A percentile compares a stretch with the other conserved stretches of the same genome.
Evolutionary conservation across 2,329 filamentous ascomycete genomes (phyloP).

Genomic region (Fusarium haematococcum): DNA sequence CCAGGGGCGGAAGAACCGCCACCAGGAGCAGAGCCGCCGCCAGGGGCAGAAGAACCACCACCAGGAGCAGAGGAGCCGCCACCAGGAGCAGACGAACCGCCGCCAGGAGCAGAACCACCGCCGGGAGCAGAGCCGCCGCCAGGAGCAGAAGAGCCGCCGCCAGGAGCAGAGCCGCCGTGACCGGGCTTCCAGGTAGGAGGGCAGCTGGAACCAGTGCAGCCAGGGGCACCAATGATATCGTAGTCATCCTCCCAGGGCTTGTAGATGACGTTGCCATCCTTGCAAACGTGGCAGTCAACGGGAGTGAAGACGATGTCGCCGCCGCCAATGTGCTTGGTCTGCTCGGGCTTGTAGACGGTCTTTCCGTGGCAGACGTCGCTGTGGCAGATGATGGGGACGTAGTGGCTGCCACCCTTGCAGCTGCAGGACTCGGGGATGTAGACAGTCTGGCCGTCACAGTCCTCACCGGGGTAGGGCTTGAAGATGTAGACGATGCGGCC

Average conservation of each 20-base stretch:
- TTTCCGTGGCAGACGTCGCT: slow-evolving; percentile 29
- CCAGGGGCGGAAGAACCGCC: not conserved
- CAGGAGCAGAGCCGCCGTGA: not conserved
- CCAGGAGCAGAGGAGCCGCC: not conserved
- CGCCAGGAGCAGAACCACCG: fast-evolving
- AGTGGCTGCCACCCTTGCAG: slow-evolving; percentile 36
- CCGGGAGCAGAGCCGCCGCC: not conserved
- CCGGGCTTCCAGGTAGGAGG: slow-evolving; percentile 1
- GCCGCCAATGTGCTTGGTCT: slow-evolving; percentile 24
- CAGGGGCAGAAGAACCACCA: not conserved
- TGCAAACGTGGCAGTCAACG: slow-evolving; percentile 23
- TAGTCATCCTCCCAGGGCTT: slow-evolving; percentile 38
- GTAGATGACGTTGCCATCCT: slow-evolving; percentile 35
- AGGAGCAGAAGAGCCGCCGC: not conserved
- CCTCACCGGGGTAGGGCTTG: slow-evolving; percentile 27
- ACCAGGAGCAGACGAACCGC: not conserved
- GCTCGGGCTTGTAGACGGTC: slow-evolving; percentile 41
- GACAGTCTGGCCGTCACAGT: slow-evolving; percentile 35
- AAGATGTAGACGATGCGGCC: slow-evolving; percentile 34
- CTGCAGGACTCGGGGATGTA: slow-evolving; percentile 32
- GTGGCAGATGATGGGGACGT: slow-evolving; percentile 35
- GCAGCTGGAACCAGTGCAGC: slow-evolving; percentile 11
- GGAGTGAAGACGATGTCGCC: slow-evolving; percentile 30
- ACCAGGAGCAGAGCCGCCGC: not conserved
- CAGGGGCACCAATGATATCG: slow-evolving; percentile 6